phyloP scores from a whole-genome alignment of 2,329 filamentous ascomycete species.

The Trichoderma brevicompactum region DNA sequence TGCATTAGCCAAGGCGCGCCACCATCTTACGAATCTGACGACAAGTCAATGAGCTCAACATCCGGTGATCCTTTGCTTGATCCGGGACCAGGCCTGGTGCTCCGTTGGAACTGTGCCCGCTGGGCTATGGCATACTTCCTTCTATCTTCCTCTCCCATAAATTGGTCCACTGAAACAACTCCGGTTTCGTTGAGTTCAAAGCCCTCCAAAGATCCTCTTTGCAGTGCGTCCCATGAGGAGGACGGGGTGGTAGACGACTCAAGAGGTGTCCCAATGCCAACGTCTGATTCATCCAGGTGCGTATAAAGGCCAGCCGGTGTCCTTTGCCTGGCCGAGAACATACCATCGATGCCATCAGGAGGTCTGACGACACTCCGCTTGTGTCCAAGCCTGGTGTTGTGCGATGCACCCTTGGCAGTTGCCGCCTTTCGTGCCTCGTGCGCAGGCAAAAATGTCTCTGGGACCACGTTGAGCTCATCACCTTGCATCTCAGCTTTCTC shows the following conservation, averaged over 20 bases:
- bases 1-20: not conserved
- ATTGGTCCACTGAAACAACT: slow-evolving; percentile 68
- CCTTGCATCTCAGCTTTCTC: slow-evolving; percentile 77
- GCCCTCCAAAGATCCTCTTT: slow-evolving; percentile 69
- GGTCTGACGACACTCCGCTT: slow-evolving; percentile 69
- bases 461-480: slow-evolving; percentile 87
- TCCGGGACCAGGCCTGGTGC: not conserved
- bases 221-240: slow-evolving; percentile 19
- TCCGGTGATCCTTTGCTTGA: slow-evolving; percentile 10
- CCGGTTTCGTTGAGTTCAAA: slow-evolving; percentile 61
- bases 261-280: slow-evolving; percentile 13
- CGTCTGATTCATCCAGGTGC: slow-evolving; percentile 47
- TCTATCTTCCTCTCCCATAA: slow-evolving; percentile 79
- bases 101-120: slow-evolving; percentile 50
- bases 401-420: slow-evolving; percentile 38
- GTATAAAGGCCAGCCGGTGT: slow-evolving; percentile 71
- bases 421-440: slow-evolving; percentile 51
- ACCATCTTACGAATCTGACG: slow-evolving; percentile 10
- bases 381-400: slow-evolving; percentile 46
- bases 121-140: slow-evolving; percentile 74
- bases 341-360: slow-evolving; percentile 73
- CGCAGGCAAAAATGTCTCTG: slow-evolving; percentile 77
- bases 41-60: slow-evolving; percentile 28
- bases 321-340: slow-evolving; percentile 73
- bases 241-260: slow-evolving; percentile 19